Evolutionary conservation across 306 rosid species (phyloP).

Genomic region (Clitoria ternatea): DNA sequence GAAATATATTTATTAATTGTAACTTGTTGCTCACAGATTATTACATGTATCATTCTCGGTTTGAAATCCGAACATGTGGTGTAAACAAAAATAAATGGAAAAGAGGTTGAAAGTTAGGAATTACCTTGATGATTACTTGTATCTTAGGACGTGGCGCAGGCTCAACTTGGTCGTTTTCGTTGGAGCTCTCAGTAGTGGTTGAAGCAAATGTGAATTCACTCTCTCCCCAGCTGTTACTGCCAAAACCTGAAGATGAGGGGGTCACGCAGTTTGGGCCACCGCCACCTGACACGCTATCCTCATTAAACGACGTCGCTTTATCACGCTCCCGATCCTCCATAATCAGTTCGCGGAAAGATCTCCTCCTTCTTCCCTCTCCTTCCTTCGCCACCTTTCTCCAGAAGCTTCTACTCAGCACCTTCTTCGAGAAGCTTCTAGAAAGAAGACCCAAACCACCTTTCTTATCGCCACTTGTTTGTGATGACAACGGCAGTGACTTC

Average conservation of each 20-base stretch:
- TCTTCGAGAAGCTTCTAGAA: constrained; percentile 48
- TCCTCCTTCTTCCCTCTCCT: constrained; percentile 10
- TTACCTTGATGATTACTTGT: background rate
- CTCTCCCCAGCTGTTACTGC: constrained; percentile 53
- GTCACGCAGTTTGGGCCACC: background rate
- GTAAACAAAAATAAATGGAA: background rate
- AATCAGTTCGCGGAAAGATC: constrained; percentile 28
- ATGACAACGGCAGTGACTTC: constrained; percentile 38
- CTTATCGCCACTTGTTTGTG: background rate
- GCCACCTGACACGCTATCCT: background rate
- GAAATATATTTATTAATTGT: no score
- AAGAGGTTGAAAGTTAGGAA: background rate
- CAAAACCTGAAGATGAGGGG: constrained; percentile 8
- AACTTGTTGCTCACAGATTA: no score
- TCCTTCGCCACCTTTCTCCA: constrained; percentile 37
- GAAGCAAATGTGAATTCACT: constrained; percentile 46
- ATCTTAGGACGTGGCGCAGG: background rate
- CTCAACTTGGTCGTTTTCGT: background rate
- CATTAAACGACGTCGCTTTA: constrained; percentile 22
- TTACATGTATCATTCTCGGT: no score
- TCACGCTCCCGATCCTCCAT: constrained; percentile 4
- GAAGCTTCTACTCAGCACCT: constrained; percentile 47
- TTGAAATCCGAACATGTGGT: no score
- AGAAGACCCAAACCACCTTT: constrained; percentile 5
- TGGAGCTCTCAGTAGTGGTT: background rate